A percentile compares a stretch with the other conserved stretches of the same genome.
phyloP scores from a whole-genome alignment of 2,329 filamentous ascomycete genomes.

The Pseudovirgaria hyperparasitica region DNA sequence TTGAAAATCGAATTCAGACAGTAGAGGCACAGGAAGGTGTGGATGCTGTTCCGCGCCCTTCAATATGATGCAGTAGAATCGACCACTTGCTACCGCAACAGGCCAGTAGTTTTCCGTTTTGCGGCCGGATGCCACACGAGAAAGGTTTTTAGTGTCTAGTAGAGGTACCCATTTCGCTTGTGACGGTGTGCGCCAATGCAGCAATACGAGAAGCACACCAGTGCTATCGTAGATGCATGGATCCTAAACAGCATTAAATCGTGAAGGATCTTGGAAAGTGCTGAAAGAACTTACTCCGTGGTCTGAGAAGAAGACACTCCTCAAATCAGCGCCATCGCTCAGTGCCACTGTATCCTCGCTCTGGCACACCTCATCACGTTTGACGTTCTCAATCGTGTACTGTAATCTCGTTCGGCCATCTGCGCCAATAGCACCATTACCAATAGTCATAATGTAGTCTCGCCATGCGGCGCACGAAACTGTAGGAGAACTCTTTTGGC shows the following conservation, averaged over 20 bases:
- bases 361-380: slow-evolving; percentile 86
- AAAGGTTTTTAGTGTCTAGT: slow-evolving; percentile 73
- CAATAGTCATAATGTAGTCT: slow-evolving; percentile 92
- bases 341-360: slow-evolving; percentile 86
- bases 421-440: slow-evolving; percentile 73
- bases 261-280: background rate
- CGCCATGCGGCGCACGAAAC: slow-evolving; percentile 90
- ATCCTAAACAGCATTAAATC: no score
- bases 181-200: slow-evolving; percentile 80
- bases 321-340: slow-evolving; percentile 57
- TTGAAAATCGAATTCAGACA: slow-evolving; percentile 87
- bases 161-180: slow-evolving; percentile 87
- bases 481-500: slow-evolving; percentile 79
- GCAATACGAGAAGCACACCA: slow-evolving; percentile 72
- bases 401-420: slow-evolving; percentile 67
- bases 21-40: slow-evolving; percentile 78
- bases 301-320: slow-evolving; percentile 84
- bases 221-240: slow-evolving; percentile 93
- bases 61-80: slow-evolving; percentile 97
- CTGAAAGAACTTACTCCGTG: slow-evolving; percentile 51
- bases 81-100: slow-evolving; percentile 78
- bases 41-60: slow-evolving; percentile 90
- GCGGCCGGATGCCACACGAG: slow-evolving; percentile 69
- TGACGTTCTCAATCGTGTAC: slow-evolving; percentile 92
- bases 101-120: slow-evolving; percentile 92